Conservation (phyloP, 305 asterid species). For the Nicotiana rustica region DNA sequence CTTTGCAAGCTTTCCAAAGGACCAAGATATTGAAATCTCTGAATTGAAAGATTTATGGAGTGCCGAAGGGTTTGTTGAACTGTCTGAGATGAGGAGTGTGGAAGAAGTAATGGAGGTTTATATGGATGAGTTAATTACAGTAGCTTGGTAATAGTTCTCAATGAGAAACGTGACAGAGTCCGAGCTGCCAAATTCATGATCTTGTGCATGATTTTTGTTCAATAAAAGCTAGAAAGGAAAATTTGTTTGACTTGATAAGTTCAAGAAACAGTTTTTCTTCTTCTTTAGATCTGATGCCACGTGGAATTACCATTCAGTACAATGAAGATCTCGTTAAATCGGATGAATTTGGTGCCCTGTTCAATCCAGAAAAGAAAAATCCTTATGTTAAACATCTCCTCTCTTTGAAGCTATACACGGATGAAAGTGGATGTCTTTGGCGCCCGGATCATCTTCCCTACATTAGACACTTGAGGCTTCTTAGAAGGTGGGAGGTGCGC, state of each 20-base stretch:
- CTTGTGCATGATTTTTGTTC: conserved; percentile 21
- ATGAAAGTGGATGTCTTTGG: neutral
- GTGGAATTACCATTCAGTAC: neutral
- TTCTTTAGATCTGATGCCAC: neutral
- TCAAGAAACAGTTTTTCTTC: neutral
- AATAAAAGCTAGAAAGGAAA: neutral
- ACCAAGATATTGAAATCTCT: neutral
- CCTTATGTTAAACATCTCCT: neutral
- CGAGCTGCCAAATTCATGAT: conserved; percentile 16
- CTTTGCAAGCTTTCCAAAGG: conserved; percentile 20
- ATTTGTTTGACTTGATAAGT: neutral
- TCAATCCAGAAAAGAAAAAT: neutral
- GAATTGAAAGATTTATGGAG: conserved; percentile 7
- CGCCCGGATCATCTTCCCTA: neutral
- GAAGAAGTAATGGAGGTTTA: neutral
- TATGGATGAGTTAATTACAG: neutral
- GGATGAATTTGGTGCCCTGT: neutral
- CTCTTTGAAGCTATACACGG: neutral
- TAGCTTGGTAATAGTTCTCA: neutral
- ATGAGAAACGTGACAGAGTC: neutral
- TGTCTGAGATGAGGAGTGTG: neutral
- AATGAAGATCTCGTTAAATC: too few species aligned
- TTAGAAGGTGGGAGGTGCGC: neutral
- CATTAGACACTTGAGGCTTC: neutral
- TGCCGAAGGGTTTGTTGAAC: conserved; percentile 19